Percentiles rank a stretch among this genome's conserved stretches.
Conservation (phyloP, 257 asterid species). For the Petunia secreta region DNA sequence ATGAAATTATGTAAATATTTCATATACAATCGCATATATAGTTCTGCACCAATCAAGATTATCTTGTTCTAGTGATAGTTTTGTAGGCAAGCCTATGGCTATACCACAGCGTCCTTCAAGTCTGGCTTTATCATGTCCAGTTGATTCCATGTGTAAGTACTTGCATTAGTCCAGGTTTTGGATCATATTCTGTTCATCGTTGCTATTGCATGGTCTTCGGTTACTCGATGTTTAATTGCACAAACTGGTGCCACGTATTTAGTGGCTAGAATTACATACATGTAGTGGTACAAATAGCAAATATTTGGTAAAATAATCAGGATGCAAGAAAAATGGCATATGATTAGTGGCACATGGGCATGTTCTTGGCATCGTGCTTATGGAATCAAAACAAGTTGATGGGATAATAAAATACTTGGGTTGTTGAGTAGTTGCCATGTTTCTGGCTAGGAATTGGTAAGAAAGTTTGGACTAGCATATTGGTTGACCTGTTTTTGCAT, state of each 20-base stretch:
- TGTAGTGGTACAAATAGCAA: background rate
- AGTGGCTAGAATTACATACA: background rate
- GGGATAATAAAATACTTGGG: background rate
- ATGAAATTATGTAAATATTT: background rate
- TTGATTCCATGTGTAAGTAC: background rate
- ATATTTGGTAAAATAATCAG: background rate
- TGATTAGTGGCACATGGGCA: background rate
- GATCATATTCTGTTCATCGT: background rate
- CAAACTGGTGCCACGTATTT: background rate
- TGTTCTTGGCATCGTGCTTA: background rate
- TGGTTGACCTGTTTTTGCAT: conserved; percentile 19
- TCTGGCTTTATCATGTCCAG: background rate
- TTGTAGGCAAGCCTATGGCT: background rate
- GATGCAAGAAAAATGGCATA: background rate
- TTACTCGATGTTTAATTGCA: background rate
- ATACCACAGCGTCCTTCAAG: background rate
- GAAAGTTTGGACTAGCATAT: background rate
- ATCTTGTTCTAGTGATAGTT: background rate
- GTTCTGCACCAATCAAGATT: background rate
- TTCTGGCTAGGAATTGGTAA: background rate
- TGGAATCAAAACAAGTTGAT: background rate
- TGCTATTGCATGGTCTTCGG: background rate
- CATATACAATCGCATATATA: background rate
- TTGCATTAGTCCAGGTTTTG: background rate
- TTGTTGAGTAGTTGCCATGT: background rate